Conservation (phyloP, 331 rosid species). For the Acacia concinna region DNA sequence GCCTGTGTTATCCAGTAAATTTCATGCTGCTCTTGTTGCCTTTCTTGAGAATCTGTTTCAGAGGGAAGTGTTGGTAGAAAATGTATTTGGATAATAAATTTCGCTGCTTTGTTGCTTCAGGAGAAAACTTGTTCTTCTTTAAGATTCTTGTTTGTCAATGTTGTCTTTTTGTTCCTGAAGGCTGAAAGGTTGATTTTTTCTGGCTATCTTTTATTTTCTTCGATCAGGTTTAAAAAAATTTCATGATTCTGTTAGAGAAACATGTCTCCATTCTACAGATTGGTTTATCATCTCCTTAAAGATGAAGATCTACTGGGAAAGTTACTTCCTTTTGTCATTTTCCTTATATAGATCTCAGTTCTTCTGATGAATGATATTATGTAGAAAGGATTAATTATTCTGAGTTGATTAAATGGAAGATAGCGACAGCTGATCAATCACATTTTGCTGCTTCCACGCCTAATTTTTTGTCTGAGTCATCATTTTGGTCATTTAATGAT, state of each 20-base stretch:
- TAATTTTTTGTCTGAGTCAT: conserved; percentile 5
- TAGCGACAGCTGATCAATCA: conserved; percentile 27
- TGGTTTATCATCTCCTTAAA: not conserved
- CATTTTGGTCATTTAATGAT: conserved; percentile 16
- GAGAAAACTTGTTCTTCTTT: not conserved
- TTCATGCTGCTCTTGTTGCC: not conserved
- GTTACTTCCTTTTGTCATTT: conserved; percentile 34
- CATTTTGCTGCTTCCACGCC: conserved; percentile 6
- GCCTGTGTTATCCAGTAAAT: not conserved
- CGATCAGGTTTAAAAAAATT: not conserved
- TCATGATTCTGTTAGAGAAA: not conserved
- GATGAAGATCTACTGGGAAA: conserved; percentile 27
- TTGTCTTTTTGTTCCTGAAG: not conserved
- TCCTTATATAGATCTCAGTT: conserved; percentile 4
- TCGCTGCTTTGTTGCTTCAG: not conserved
- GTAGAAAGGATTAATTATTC: not conserved
- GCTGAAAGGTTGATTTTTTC: not conserved
- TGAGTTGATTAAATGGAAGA: conserved; percentile 25
- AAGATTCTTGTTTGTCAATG: not conserved
- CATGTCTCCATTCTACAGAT: not conserved
- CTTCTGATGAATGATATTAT: conserved; percentile 1
- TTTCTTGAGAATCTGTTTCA: not conserved
- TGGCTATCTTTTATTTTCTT: not conserved
- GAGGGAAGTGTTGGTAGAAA: not conserved
- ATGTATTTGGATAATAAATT: not conserved